These are phyloP conservation scores for Cyclotella baltica DNA, from an alignment of 108 stramenopile species.

Conservation along the genomic window DNA sequence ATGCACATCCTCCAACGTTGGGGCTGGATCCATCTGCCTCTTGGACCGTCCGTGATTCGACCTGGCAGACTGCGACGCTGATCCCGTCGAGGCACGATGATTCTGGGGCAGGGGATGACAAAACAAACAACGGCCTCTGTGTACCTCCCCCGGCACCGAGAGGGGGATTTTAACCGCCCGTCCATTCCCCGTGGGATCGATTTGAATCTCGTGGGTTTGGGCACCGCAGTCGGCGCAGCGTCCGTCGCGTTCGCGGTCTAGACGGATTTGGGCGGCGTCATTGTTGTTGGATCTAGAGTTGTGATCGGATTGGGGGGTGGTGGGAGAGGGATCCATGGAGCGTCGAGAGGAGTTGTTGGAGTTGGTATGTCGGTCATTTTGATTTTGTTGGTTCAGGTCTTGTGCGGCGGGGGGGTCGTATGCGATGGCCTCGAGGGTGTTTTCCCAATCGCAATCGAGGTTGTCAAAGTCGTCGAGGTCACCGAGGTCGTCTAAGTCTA, in stretches of 20 bases:
- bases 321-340: not conserved
- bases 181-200: constrained; percentile 31
- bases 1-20: constrained; percentile 7
- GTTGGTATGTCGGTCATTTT: constrained; percentile 2
- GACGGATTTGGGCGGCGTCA: constrained; percentile 33
- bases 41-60: not conserved
- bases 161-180: constrained; percentile 49
- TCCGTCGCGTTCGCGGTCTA: constrained; percentile 56
- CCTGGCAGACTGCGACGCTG: constrained; percentile 7
- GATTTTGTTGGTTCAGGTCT: constrained; percentile 15
- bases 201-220: constrained; percentile 57
- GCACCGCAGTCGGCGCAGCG: constrained; percentile 58
- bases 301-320: not conserved
- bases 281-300: not conserved
- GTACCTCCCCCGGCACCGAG: constrained; percentile 59
- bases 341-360: constrained; percentile 5
- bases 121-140: constrained; percentile 63
- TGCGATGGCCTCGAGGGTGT: constrained; percentile 13
- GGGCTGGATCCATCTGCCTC: constrained; percentile 16
- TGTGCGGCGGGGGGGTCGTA: not conserved
- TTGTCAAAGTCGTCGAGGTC: constrained; percentile 41
- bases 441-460: constrained; percentile 39
- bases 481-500: constrained; percentile 39
- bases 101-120: constrained; percentile 57
- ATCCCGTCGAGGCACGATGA: not conserved